phyloP scores from a whole-genome alignment of 179 eudicot genomes.

The Silene coronaria region DNA sequence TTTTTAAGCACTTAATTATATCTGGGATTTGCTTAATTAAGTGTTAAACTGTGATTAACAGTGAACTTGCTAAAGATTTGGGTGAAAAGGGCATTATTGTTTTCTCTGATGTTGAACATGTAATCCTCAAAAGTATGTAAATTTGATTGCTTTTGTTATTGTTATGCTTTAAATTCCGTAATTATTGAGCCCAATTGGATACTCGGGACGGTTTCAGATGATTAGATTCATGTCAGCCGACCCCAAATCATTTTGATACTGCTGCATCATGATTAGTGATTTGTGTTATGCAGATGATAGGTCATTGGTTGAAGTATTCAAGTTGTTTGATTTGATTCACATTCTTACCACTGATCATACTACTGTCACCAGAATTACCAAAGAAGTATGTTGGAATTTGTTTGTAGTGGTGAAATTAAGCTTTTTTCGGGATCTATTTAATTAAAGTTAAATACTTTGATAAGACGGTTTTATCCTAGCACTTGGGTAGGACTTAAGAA shows the following conservation, averaged over 20 bases:
- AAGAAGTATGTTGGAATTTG: conserved; percentile 54
- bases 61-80: conserved; percentile 79
- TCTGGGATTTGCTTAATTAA: neutral
- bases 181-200: neutral
- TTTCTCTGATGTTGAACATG: conserved; percentile 82
- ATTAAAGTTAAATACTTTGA: neutral
- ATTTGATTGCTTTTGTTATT: neutral
- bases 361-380: conserved; percentile 71
- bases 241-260: neutral
- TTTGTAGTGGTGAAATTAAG: neutral
- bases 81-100: conserved; percentile 66
- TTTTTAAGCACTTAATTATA: neutral
- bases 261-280: neutral
- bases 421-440: neutral
- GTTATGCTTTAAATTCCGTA: neutral
- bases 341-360: conserved; percentile 76
- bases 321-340: conserved; percentile 88
- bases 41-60: conserved; percentile 28
- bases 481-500: neutral
- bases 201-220: neutral
- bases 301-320: conserved; percentile 77
- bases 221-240: neutral
- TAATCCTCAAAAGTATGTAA: conserved; percentile 59
- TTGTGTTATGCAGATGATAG: conserved; percentile 58
- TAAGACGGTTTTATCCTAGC: no score